phyloP scores from a whole-genome alignment of 306 rosid genomes.

The Carpinus viminea region DNA sequence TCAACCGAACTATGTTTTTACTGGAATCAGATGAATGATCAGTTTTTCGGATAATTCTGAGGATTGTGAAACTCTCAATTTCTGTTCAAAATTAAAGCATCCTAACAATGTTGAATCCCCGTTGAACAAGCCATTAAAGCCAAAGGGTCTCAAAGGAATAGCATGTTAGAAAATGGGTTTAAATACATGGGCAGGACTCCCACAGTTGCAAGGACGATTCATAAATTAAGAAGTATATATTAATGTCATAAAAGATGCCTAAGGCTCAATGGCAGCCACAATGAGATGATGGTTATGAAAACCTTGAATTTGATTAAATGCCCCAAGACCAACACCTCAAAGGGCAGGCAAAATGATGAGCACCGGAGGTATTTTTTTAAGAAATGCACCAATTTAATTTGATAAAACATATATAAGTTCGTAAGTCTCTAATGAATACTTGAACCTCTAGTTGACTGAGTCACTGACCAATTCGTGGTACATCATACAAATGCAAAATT shows the following conservation, averaged over 20 bases:
- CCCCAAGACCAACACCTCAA: background rate
- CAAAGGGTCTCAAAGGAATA: background rate
- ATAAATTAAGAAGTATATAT: background rate
- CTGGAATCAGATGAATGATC: background rate
- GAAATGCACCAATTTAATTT: background rate
- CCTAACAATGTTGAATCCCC: background rate
- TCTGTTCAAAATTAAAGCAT: background rate
- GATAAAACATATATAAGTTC: background rate
- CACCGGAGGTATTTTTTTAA: background rate
- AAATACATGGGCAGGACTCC: background rate
- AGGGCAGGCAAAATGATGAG: background rate
- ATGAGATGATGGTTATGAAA: background rate
- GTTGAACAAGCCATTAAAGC: background rate
- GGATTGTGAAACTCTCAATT: background rate
- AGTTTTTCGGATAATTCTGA: background rate
- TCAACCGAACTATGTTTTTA: background rate
- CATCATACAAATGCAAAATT: background rate
- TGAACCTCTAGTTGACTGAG: background rate
- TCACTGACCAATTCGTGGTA: background rate
- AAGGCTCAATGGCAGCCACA: background rate
- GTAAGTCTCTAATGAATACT: background rate
- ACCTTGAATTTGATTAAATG: background rate
- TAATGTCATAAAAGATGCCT: background rate
- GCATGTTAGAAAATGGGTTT: background rate
- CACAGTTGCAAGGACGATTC: background rate